A percentile compares a stretch with the other conserved stretches of the same genome.
Evolutionary conservation across 139 green algal genomes (phyloP).

Genomic region (Volvox africanus): DNA sequence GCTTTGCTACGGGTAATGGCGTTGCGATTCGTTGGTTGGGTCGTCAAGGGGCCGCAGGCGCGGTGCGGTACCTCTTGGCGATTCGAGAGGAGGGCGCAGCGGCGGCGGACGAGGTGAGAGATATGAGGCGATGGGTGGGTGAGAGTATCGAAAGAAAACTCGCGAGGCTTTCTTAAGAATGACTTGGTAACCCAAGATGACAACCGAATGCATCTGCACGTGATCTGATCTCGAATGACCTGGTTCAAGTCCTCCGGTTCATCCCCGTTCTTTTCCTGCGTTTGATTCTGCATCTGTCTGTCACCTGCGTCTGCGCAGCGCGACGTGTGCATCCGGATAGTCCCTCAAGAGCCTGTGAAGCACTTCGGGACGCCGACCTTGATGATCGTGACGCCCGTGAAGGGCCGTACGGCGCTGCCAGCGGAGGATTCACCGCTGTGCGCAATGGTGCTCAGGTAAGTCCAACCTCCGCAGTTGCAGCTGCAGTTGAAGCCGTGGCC

Average conservation of each 20-base stretch:
- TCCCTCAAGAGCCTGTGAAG: neutral
- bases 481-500: too few species aligned
- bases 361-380: slow-evolving; percentile 1
- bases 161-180: too few species aligned
- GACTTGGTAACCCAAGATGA: too few species aligned
- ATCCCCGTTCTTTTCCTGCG: neutral
- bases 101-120: neutral
- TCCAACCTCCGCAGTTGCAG: too few species aligned
- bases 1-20: neutral
- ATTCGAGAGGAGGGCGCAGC: neutral
- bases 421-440: neutral
- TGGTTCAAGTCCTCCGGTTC: too few species aligned
- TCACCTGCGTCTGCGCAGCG: neutral
- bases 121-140: neutral
- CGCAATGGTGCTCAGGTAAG: too few species aligned
- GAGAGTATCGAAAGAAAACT: too few species aligned
- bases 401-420: neutral
- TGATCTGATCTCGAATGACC: too few species aligned
- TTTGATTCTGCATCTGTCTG: neutral
- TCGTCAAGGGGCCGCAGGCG: neutral
- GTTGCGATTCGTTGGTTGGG: neutral
- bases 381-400: neutral
- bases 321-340: neutral
- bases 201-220: too few species aligned
- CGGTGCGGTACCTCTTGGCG: neutral